Evolutionary conservation across 352 stramenopile genomes (phyloP), one percentile per base, ranked within the genome.

Genomic region (Saprolegnia parasitica): DNA sequence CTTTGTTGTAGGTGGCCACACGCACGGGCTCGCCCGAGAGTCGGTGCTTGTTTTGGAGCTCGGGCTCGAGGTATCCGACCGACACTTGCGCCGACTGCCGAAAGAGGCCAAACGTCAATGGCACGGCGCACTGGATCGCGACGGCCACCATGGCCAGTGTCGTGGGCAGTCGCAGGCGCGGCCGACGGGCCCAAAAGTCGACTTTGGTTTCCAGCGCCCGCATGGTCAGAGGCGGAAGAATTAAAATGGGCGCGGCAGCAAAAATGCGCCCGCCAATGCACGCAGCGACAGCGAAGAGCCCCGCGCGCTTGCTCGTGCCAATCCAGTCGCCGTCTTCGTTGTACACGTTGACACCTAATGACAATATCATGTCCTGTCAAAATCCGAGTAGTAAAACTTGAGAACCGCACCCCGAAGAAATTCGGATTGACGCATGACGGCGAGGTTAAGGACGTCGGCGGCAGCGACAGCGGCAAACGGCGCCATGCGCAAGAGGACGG

Each of bases 41-140:
- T 15, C 75, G 74, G 1, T 56, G 45, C 39, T 68, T 68, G 21
- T 72, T 40, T 5, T 76, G 72, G 60, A 92, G 72, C 65, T 91
- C 77, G 9, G 83, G 79, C 62, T 95, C 87, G 10, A 95, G 74
- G 42, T 87, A 82, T 40, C 80, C 77, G 24, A 76, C 70, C 37
- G 84, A 67, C 10, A 93, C 71, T 71, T 90, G 82, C 63, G 86
- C 86, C 4, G 85, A 90, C 66, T 93, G 87, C 21, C 84, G 81
- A 75, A 95, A 95, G 29, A 95, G 76, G 21, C 84, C 87, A 60
- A 95, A 95, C 54, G 87, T 95, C 26, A 94, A 65, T 4, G 87
- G 87, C 55, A 95, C 87, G 5, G 85, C 90, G 74, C 89, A 88
- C 71, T 94, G 84, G 67, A 95, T 95, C 18, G 81, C 80, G 24